Evolutionary conservation across 768 basidiomycete species (phyloP).

Genomic region (Boletellus ananiceps): DNA sequence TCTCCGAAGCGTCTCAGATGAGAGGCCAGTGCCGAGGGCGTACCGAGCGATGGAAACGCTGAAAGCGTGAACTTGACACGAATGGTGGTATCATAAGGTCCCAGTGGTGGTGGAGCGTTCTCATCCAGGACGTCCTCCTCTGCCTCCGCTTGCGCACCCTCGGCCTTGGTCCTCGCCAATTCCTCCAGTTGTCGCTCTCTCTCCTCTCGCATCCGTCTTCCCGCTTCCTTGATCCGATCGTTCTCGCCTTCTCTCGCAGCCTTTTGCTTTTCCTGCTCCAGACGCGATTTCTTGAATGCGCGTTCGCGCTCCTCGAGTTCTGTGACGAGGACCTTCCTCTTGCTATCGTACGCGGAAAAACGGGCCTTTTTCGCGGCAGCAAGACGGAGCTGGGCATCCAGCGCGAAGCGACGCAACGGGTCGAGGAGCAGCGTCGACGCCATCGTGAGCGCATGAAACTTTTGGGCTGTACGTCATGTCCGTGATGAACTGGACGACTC

Average conservation of each 20-base stretch:
- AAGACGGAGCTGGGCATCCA: constrained; percentile 74
- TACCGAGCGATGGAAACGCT: constrained; percentile 36
- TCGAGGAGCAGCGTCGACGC: constrained; percentile 81
- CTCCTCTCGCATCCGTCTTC: constrained; percentile 62
- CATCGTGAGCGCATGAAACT: constrained; percentile 81
- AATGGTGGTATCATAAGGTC: constrained; percentile 72
- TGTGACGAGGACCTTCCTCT: constrained; percentile 68
- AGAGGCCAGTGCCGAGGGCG: constrained; percentile 18
- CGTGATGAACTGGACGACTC: background rate
- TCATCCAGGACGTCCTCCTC: constrained; percentile 36
- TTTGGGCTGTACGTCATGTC: constrained; percentile 43
- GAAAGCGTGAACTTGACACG: constrained; percentile 65
- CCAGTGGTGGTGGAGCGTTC: constrained; percentile 54
- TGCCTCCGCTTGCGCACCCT: constrained; percentile 23
- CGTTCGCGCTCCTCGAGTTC: constrained; percentile 78
- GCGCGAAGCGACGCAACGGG: constrained; percentile 68
- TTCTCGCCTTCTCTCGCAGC: constrained; percentile 52
- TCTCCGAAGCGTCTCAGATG: constrained; percentile 60
- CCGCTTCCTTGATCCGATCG: constrained; percentile 72
- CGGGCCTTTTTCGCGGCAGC: constrained; percentile 65
- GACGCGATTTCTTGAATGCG: constrained; percentile 65
- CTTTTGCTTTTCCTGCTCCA: constrained; percentile 60
- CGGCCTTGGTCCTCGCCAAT: constrained; percentile 36
- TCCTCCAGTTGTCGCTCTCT: constrained; percentile 49
- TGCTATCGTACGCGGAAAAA: constrained; percentile 65